Base-by-base conservation (phyloP, 164 flowering plant species). In the Dillenia suffruticosa region DNA sequence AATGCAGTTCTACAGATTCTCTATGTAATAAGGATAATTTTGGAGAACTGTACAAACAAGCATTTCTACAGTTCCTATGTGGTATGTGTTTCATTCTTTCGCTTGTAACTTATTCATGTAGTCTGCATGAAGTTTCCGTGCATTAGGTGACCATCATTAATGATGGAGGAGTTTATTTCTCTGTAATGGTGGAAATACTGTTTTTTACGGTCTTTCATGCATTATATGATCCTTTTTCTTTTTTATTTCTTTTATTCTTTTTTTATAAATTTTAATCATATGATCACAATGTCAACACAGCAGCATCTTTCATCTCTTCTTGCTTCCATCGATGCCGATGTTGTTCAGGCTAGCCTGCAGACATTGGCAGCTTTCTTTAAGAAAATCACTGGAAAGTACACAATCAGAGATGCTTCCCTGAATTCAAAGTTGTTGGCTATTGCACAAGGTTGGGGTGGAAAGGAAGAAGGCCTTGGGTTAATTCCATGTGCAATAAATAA, bases 381-480 rank as follows among this genome's bases (percentile, higher is more conserved):
- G 82, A 93, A 87, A 68, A 69, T 90, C 49, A 70, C 81, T 59
- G 96, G 94, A 62, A 88, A 88, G 71, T 76, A 78, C 77, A 63
- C 80, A 14, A 85, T 84, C 49, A 73, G 85, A 73, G 89, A 86
- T 74, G 69, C 82, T 58, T 77, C 89, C 59, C 60, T 90, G 65
- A 84, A 70, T 72, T 82, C 90, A 22, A 85, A 84, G 72, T 69
- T 93, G 49, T 83, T 82, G 74, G 74, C 98, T 66, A 83, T 93
- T 79, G 85, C 94, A 46, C 98, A 90, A 79, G 98, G 98, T 60
- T 93, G 98, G 98, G 98, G 98, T 1, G 81, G 90, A 19, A 93
- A 90, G 66, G 98, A 88, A 62, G 96, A 87, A 78, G 97, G 98
- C 57, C 89, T 93, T 57, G 98, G 98, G 59, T 68, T 93, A 56